Evolutionary conservation across 805 yeast genomes (phyloP), one percentile per base, ranked within the genome.

Genomic region (Saturnispora silvae): DNA sequence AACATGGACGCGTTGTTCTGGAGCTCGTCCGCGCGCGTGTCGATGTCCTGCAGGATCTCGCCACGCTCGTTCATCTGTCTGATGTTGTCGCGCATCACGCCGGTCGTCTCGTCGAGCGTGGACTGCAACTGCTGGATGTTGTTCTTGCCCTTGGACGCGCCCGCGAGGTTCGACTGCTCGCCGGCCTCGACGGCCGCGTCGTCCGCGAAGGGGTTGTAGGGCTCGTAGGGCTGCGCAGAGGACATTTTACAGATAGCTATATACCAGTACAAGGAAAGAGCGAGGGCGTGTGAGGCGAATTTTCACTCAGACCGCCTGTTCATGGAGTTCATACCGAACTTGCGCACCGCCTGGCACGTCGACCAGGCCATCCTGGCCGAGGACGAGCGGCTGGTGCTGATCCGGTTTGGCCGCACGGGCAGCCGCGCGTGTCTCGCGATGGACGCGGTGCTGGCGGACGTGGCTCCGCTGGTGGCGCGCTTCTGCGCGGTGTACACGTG

Each of bases 61-160:
- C 97, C 97, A 59, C 92, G 70, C 59, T 86, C 95, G 28, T 95
- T 94, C 31, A 87, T 96, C 55, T 85, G 84, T 65, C 85, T 85
- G 64, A 89, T 84, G 66, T 92, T 89, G 53, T 89, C 95, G 62
- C 96, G 74, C 98, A 89, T 92, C 56, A 87, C 81, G 14, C 94
- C 96, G 31, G 92, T 96, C 13, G 98, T 87, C 55, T 85, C 96
- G 43, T 56, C 53, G n/a, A 57, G 43, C 4, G 60, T 49, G 30
- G 40, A 50, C 34, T 57, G 61, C 38, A 57, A 45, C 33, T 53
- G 49, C 38, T 55, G 56, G 36, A 57, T 37, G 25, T 30, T 42
- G 26, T 19, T 31, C 32, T 29, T 39, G 25, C 48, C 43, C 43
- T 48, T 43, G 40, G 44, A 40, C 34, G 49, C 35, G 33, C 42